Base-by-base conservation (phyloP, 129 eudicot species). In the Daucus carota region DNA sequence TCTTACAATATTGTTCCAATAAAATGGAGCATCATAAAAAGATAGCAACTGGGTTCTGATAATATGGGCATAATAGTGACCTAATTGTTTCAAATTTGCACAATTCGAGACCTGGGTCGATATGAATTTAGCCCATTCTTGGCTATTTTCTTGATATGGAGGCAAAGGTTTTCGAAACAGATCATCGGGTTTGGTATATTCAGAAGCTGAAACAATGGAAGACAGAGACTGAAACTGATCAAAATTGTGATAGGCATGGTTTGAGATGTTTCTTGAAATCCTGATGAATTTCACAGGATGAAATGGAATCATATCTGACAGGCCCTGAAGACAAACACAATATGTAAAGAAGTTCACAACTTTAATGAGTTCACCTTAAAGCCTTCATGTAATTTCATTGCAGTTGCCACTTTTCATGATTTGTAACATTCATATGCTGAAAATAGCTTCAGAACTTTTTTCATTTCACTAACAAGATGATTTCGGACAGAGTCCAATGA, bases 1-100 rank as follows among this genome's bases (percentile, higher is more conserved):
- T 84, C 92, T 83, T 13, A 85, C 83, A 33, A 93, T 67, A 80
- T 82, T 87, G 81, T 93, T 93, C 86, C 88, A 93, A 36, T 90
- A 86, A 72, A 90, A 89, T 42, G 97, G 85, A 3, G 40, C 70
- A 46, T 74, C 73, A 71, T 87, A 15, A 3, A 65, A 70, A 34
- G 80, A 22, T 3, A 93, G 83, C 82, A 90, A 82, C n/a, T 84
- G 92, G 87, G 79, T 86, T 81, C 79, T 82, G 48, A 90, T 80
- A 15, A 93, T 80, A 31, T 76, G 91, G 62, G 90, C 88, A 59
- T 85, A 84, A 32, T 81, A 32, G 80, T 84, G 84, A 75, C 84
- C 83, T 2, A 93, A 81, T 76, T 88, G 84, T 16, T 74, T 77
- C 52, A 93, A 31, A 71, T 73, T 77, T 28, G 78, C 78, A 79